Conservation (phyloP, 1,284 basidiomycete species). For the Apiotrichum porosum region DNA sequence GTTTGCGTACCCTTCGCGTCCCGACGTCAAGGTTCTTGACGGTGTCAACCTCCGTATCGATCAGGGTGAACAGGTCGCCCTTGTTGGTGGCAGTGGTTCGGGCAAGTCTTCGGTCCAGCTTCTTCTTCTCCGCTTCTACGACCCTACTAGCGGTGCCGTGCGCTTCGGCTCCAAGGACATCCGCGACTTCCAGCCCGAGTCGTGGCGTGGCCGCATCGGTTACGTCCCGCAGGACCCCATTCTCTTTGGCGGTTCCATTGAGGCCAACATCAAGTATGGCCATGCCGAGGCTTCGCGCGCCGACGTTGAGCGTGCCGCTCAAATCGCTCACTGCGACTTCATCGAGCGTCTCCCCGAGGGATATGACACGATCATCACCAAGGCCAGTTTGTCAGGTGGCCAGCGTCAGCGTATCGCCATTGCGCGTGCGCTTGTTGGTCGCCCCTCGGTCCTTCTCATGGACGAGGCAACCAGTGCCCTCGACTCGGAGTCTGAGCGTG, state of each 20-base stretch:
- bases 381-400: slow-evolving; percentile 48
- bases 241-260: slow-evolving; percentile 74
- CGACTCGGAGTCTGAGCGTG: slow-evolving; percentile 43
- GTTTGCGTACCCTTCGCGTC: slow-evolving; percentile 88
- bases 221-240: slow-evolving; percentile 56
- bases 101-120: slow-evolving; percentile 59
- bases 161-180: slow-evolving; percentile 72
- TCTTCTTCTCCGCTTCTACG: slow-evolving; percentile 85
- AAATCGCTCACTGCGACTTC: slow-evolving; percentile 46
- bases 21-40: slow-evolving; percentile 75
- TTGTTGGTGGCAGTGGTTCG: slow-evolving; percentile 50
- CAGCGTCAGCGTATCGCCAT: slow-evolving; percentile 54
- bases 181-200: slow-evolving; percentile 66
- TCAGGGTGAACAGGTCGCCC: slow-evolving; percentile 49
- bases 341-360: slow-evolving; percentile 43
- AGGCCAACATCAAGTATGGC: slow-evolving; percentile 64
- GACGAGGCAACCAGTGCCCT: slow-evolving; percentile 46
- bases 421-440: slow-evolving; percentile 51
- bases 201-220: slow-evolving; percentile 81
- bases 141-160: slow-evolving; percentile 68
- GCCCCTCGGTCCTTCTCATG: slow-evolving; percentile 50
- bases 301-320: slow-evolving; percentile 38
- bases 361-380: slow-evolving; percentile 46
- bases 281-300: slow-evolving; percentile 35
- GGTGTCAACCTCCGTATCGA: slow-evolving; percentile 53